Evolutionary conservation across 371 early-diverging fungal genomes (phyloP), one percentile per base, ranked within the genome.

Genomic region (Nosema muscidifuracis): DNA sequence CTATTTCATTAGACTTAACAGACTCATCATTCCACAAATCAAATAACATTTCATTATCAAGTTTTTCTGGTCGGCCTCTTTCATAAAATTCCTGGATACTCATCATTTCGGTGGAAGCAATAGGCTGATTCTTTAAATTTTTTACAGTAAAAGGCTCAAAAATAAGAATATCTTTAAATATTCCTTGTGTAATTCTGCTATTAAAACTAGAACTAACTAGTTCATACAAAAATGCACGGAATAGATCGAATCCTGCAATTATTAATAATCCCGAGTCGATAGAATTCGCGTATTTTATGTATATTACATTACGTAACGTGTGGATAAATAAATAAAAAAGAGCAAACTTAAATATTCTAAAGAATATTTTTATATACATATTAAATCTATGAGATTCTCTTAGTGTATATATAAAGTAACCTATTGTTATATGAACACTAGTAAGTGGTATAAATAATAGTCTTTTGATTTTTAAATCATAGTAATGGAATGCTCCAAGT

Each of bases 121-220:
- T 12, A 56, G 12, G 33, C 1, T 60, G 3, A 18, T 38, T 60
- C 2, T 4, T 36, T 4, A 7, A 6, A 18, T 38, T n/a, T 13
- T 34, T 34, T 24, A 2, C 1, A 31, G 22, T 3, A 40, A 62
- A 76, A 66, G 67, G 74, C 56, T 80, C 77, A 20, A 80, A 40
- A 44, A 50, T 65, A 2, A 80, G 57, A 7, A 80, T 77, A 22
- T 80, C 77, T 34, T 61, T 34, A 43, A 71, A 71, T 22, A 68
- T 67, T 26, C 80, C 80, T 10, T 74, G 72, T 24, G 65, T 44
- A 38, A 80, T 36, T 47, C 51, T 70, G 60, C 73, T 70, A 30
- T 74, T 53, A 40, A 77, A 55, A 47, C 61, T 67, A 24, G 30
- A 65, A 33, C 60, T 69, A 40, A 72, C 53, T 20, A 38, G 24